Evolutionary conservation across 805 yeast genomes (phyloP), one percentile per base, ranked within the genome.

Genomic region (Myxozyma mucilagina): DNA sequence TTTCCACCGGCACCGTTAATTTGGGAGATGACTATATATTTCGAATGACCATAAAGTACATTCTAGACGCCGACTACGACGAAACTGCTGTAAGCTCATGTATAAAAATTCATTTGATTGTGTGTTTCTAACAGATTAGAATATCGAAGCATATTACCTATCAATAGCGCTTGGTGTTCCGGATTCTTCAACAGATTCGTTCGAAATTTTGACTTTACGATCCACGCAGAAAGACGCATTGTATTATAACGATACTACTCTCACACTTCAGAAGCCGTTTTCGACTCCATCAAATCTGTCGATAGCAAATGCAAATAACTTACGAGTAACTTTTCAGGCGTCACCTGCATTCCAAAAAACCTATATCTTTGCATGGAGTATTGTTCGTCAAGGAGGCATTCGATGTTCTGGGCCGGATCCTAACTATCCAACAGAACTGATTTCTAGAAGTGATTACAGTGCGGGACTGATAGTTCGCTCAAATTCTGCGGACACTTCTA

Each of bases 311-410:
- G 16, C 45, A 6, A 39, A 39, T 11, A 50, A 50, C 32, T n/a
- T 50, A 16, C 6, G n/a, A 38, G 45, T 50, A 14, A 50, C 54
- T 3, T 50, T 50, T n/a, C 54, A 50, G 24, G 45, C 47, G 7
- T 20, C 54, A 16, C 29, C 47, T 24, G 45, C 54, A 9, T 50
- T 38, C 16, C 47, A 50, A 39, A 10, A 44, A 7, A 32, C 34
- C 8, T 50, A 50, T 24, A 35, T 50, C 20, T 50, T 24, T 24
- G 14, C 45, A 6, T 18, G 41, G 38, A 50, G 18, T 11, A 20
- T 50, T 1, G 45, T 39, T 24, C 29, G 29, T 24, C 29, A 24
- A 24, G 11, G 16, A 20, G 10, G 35, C 47, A 38, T 20, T 24
- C 6, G 45, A 50, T 50, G 54, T n/a, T 1, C 6, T 11, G 45